phyloP scores from a whole-genome alignment of 192 early-diverging fungal species.

The Allomyces javanicus region DNA sequence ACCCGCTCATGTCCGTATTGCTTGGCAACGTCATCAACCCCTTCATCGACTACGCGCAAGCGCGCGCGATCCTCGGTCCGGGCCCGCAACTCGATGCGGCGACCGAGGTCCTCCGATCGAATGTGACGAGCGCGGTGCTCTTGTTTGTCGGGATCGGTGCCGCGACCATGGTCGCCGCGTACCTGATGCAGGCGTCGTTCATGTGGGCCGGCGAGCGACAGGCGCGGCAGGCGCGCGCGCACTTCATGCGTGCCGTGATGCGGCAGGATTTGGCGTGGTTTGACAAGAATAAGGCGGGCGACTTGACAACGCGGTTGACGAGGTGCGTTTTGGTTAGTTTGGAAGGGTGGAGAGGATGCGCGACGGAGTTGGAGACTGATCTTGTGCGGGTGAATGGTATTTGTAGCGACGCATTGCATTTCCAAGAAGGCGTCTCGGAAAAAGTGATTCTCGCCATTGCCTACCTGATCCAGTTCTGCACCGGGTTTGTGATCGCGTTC shows the following conservation, averaged over 20 bases:
- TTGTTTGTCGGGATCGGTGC: conserved; percentile 37
- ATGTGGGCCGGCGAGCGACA: conserved; percentile 30
- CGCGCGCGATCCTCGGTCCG: neutral
- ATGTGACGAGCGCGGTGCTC: conserved; percentile 10
- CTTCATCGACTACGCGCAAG: conserved; percentile 11
- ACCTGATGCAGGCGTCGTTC: conserved; percentile 36
- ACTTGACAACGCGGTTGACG: conserved; percentile 59
- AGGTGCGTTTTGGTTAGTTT: conserved; percentile 9
- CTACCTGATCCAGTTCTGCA: conserved; percentile 40
- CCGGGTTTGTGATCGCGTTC: conserved; percentile 62
- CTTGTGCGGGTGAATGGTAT: no score
- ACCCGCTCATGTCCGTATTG: conserved; percentile 10
- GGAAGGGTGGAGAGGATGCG: no score
- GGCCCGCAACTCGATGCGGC: neutral
- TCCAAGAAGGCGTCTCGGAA: conserved; percentile 75
- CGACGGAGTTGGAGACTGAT: no score
- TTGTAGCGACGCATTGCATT: conserved; percentile 57
- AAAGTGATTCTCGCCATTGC: conserved; percentile 55
- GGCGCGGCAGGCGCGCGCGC: conserved; percentile 47
- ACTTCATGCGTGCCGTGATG: conserved; percentile 56
- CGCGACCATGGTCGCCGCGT: conserved; percentile 30
- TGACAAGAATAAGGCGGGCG: conserved; percentile 52
- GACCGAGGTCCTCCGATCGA: conserved; percentile 1
- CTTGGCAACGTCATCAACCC: conserved; percentile 13
- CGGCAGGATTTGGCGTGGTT: conserved; percentile 81